Conservation (phyloP, 2,329 filamentous ascomycete genomes). For the Ophiostoma ulmi region DNA sequence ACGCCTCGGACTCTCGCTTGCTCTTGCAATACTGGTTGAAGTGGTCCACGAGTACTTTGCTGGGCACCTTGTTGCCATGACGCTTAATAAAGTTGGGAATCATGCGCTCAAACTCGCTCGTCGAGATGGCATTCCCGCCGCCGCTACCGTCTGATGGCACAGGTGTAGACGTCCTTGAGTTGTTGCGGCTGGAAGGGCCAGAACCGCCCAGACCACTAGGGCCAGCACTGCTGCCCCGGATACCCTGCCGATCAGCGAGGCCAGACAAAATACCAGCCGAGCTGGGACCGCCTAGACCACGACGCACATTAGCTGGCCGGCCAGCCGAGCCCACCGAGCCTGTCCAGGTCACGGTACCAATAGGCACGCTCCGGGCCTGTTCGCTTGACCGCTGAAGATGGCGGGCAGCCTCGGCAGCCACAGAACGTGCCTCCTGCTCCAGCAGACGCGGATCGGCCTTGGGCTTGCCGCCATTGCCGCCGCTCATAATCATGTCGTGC, state of each 20-base stretch:
- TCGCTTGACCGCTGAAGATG: slow-evolving; percentile 70
- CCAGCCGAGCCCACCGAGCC: slow-evolving; percentile 76
- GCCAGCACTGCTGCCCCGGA: slow-evolving; percentile 33
- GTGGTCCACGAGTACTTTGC: slow-evolving; percentile 82
- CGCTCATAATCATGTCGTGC: slow-evolving; percentile 85
- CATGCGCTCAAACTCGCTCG: slow-evolving; percentile 61
- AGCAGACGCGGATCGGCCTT: slow-evolving; percentile 73
- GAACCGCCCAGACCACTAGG: slow-evolving; percentile 31
- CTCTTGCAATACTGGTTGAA: slow-evolving; percentile 77
- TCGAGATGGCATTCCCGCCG: slow-evolving; percentile 33
- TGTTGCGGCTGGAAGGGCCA: slow-evolving; percentile 45
- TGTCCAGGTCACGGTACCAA: slow-evolving; percentile 91
- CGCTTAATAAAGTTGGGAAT: slow-evolving; percentile 74
- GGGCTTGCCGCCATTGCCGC: slow-evolving; percentile 60
- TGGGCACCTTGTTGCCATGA: slow-evolving; percentile 73
- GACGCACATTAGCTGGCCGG: slow-evolving; percentile 51
- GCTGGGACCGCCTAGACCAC: slow-evolving; percentile 44
- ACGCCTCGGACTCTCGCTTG: slow-evolving; percentile 64
- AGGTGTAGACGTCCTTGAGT: slow-evolving; percentile 14
- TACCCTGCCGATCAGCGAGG: slow-evolving; percentile 53
- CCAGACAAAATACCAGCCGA: slow-evolving; percentile 53
- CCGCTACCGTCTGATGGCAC: not conserved
- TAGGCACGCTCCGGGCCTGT: slow-evolving; percentile 65
- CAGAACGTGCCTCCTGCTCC: slow-evolving; percentile 71
- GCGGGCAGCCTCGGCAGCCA: slow-evolving; percentile 71